Evolutionary conservation across 805 yeast species (phyloP), one percentile per base, ranked within the genome.

Genomic region (Saccharomycopsis selenospora): DNA sequence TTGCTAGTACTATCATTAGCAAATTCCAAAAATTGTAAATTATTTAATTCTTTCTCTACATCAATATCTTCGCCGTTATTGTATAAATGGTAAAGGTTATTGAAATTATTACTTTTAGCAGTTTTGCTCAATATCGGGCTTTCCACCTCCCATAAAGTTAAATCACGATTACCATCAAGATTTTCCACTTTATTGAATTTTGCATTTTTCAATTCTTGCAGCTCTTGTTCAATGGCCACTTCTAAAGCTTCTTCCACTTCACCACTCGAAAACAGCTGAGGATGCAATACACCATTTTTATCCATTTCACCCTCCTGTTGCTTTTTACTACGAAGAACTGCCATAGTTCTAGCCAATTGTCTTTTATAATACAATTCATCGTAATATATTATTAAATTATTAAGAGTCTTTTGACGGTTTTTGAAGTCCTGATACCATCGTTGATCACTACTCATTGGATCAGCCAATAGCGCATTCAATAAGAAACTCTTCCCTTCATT

Each of bases 361-460:
- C 36, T 30, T 7, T 25, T 40, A 17, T 25, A 20, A 38, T 33
- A 10, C n/a, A 40, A 46, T n/a, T 29, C 13, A 6, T 47, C 42
- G 25, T 33, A 42, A 17, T 41, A 22, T 3, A 44, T 38, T 27
- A 44, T 36, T 22, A 52, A 29, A 25, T 48, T 26, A 26, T 49
- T 49, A 18, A 27, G 28, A 1, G 27, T 41, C 7, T 4, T n/a
- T 7, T 22, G 23, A 11, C 55, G 44, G 2, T 36, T 14, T 23
- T 47, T 44, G 27, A 51, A 36, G 8, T 44, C 33, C 4, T 23
- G 24, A 33, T 52, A 52, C 55, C 55, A 52, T 3, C 24, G 36
- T 28, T 52, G 52, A 14, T 49, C 42, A 3, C 55, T 52, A 14
- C 53, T 46, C 26, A 52, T 23, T n/a, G 55, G 55, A 26, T 52